A percentile compares a stretch with the other conserved stretches of the same genome.
These are phyloP conservation scores for Bipolaris gigantea DNA, from an alignment of 2,329 filamentous ascomycete species.

Conservation along the genomic window DNA sequence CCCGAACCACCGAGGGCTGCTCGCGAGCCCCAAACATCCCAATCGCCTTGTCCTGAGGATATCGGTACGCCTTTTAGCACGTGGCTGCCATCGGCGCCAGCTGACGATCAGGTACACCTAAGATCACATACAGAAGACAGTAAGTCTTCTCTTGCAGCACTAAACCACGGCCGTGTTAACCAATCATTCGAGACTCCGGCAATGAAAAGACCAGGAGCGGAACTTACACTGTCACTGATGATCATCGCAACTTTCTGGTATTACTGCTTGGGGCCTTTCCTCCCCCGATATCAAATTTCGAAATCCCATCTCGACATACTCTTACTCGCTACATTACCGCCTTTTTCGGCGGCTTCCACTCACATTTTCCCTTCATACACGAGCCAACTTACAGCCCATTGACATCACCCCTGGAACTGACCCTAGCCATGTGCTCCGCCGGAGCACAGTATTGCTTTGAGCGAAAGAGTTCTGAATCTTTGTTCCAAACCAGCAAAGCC, in stretches of 20 bases:
- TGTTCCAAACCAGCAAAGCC: conserved; percentile 35
- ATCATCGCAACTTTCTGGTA: conserved; percentile 28
- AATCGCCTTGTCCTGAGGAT: conserved; percentile 29
- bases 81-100: conserved; percentile 35
- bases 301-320: conserved; percentile 35
- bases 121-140: conserved; percentile 23
- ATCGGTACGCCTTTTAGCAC: conserved; percentile 37
- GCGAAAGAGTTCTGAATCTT: conserved; percentile 29
- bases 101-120: conserved; percentile 32
- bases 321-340: conserved; percentile 37
- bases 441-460: conserved; percentile 43
- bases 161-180: neutral
- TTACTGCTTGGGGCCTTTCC: conserved; percentile 24
- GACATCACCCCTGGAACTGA: conserved; percentile 36
- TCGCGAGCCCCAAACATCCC: conserved; percentile 17
- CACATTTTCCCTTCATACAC: conserved; percentile 41
- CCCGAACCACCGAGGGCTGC: conserved; percentile 24
- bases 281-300: conserved; percentile 28
- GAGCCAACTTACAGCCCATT: conserved; percentile 37
- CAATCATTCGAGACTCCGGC: conserved; percentile 15
- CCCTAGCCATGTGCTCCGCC: conserved; percentile 37
- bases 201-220: conserved; percentile 22
- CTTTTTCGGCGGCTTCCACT: conserved; percentile 38
- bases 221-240: conserved; percentile 33
- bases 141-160: conserved; percentile 1